Conservation (phyloP, 2,329 filamentous ascomycete species). For the Periconia digitata region DNA sequence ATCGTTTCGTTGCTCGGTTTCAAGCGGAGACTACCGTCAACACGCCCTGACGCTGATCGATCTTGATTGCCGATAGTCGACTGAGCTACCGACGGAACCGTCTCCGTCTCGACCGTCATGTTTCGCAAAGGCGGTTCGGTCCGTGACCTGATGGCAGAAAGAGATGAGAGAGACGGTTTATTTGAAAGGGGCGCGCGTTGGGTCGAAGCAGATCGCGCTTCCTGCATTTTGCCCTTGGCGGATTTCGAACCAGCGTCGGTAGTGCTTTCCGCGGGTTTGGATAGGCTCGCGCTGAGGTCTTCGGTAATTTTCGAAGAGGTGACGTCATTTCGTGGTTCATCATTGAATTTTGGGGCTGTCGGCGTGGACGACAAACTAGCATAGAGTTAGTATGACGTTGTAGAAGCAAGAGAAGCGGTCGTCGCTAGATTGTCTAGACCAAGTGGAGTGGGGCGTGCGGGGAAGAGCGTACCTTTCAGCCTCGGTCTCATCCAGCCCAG, state of each 20-base stretch:
- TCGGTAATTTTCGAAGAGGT: slow-evolving; percentile 52
- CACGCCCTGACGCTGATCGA: slow-evolving; percentile 58
- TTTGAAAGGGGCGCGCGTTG: slow-evolving; percentile 54
- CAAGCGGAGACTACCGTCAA: slow-evolving; percentile 75
- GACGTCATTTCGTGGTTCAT: slow-evolving; percentile 47
- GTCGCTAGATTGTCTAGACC: slow-evolving; percentile 27
- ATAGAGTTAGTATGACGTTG: slow-evolving; percentile 10
- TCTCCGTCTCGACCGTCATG: slow-evolving; percentile 98
- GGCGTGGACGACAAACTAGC: slow-evolving; percentile 15
- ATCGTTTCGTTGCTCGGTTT: slow-evolving; percentile 97
- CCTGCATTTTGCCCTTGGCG: slow-evolving; percentile 34
- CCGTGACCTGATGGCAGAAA: slow-evolving; percentile 66
- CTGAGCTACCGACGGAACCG: slow-evolving; percentile 87
- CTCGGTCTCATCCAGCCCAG: slow-evolving; percentile 49
- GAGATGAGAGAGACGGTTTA: slow-evolving; percentile 69
- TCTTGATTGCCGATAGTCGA: slow-evolving; percentile 67
- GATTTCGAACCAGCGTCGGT: slow-evolving; percentile 60
- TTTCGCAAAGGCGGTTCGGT: slow-evolving; percentile 76
- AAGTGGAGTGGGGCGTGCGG: slow-evolving; percentile 26
- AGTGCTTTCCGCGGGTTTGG: slow-evolving; percentile 57
- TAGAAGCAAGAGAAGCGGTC: slow-evolving; percentile 20
- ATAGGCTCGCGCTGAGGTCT: slow-evolving; percentile 39
- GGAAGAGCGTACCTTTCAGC: slow-evolving; percentile 33
- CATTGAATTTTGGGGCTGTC: slow-evolving; percentile 23
- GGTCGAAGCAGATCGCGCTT: slow-evolving; percentile 50